Percentiles rank a stretch among this genome's conserved stretches.
Conservation (phyloP, 495 filamentous ascomycete species). For the Talaromyces borbonicus region DNA sequence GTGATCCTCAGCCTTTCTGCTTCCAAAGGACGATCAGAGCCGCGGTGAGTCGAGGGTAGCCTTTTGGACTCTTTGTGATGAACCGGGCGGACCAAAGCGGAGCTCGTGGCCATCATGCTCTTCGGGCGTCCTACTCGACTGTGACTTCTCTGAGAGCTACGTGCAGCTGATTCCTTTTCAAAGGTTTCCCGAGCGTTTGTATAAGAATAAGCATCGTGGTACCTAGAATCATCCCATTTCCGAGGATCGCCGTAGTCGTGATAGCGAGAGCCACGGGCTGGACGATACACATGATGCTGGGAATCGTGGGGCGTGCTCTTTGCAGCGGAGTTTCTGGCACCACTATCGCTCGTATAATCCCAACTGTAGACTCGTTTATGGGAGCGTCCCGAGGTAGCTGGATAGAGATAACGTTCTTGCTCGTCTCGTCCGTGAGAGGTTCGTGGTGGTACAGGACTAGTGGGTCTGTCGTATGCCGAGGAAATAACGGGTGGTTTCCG, state of each 20-base stretch:
- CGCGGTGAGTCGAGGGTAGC: conserved; percentile 52
- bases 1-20: conserved; percentile 26
- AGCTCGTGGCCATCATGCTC: conserved; percentile 52
- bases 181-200: conserved; percentile 61
- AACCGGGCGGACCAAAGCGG: conserved; percentile 29
- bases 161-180: conserved; percentile 49
- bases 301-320: conserved; percentile 10
- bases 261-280: conserved; percentile 18
- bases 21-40: conserved; percentile 47
- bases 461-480: conserved; percentile 19
- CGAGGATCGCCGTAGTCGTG: conserved; percentile 22
- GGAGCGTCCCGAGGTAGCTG: conserved; percentile 17
- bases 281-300: conserved; percentile 18
- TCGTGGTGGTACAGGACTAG: conserved; percentile 21
- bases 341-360: conserved; percentile 35
- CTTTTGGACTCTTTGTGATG: conserved; percentile 37
- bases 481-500: conserved; percentile 21
- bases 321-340: conserved; percentile 15
- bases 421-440: conserved; percentile 9
- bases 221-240: conserved; percentile 51
- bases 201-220: conserved; percentile 56
- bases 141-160: conserved; percentile 39
- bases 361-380: conserved; percentile 25
- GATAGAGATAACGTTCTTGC: conserved; percentile 21
- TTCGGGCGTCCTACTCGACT: conserved; percentile 46